Evolutionary conservation across 179 eudicot species (phyloP), one percentile per base, ranked within the genome.

Genomic region (Amaranthus tricolor): DNA sequence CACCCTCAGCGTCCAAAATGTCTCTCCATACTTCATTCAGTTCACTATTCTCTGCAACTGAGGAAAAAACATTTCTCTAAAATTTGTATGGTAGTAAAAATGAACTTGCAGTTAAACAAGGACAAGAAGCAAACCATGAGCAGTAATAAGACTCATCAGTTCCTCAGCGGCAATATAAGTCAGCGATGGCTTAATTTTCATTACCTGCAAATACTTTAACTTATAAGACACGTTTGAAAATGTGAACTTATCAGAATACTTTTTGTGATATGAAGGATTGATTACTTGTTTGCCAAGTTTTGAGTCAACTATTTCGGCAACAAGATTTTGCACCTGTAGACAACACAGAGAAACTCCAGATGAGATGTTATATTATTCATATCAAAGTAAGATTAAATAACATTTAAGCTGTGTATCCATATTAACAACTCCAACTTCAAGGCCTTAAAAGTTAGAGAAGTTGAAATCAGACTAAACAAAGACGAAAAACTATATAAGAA

Each of bases 61-160:
- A 71, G 73, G 78, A 72, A 47, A 82, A 79, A 68, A 56, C 56
- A 45, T 65, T 49, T 31, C 40, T 31, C 52, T 68, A 52, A 10
- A 73, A 73, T 72, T 48, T 69, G 9, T 70, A 60, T 71, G 14
- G 2, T 14, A 20, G 52, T 40, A 24, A 20, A 77, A 74, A 58
- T 50, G 20, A 45, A 51, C 5, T 47, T 52, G 66, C 50, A 24
- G 57, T 11, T 57, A 13, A 31, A 71, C 5, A 63, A 66, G 47
- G n/a, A 40, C n/a, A 52, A n/a, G 62, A 10, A 54, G 54, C 77
- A 66, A 73, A 95, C 99, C 97, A 79, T 95, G 98, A 60, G 94
- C 96, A 31, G 97, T 95, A 73, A 95, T 97, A 66, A 91, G 95
- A 85, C 97, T 95, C 99, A 93, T 95, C 71, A 95, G 82, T 89